Base-by-base conservation (phyloP, 345 rosid genomes). In the Lepidium didymum region DNA sequence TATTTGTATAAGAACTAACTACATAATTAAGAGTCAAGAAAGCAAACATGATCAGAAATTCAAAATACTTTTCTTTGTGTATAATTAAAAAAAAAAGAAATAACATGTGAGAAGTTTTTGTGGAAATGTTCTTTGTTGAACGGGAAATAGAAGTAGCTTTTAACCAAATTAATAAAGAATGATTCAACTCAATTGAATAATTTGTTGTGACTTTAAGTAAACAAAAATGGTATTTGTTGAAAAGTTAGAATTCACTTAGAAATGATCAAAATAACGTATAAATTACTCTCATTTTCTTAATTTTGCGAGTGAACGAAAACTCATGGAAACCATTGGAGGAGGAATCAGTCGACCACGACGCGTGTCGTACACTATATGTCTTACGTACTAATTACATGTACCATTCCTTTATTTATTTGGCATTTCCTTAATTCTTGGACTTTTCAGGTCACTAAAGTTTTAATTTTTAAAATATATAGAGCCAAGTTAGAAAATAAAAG, bases 51-150 rank as follows among this genome's bases (percentile, higher is more conserved):
- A 27, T n/a, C n/a, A n/a, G n/a, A n/a, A n/a, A n/a, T n/a, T 31
- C 44, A 69, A n/a, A 29, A 6, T 69, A 50, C 60, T 51, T 60
- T 69, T 50, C 60, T 27, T 29, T n/a, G 31, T 59, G 40, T 59
- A 58, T 1, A n/a, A n/a, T n/a, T n/a, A n/a, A n/a, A n/a, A n/a
- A 34, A 49, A 40, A 35, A 29, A 33, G 29, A 50, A n/a, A n/a
- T n/a, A n/a, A n/a, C 34, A 13, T 31, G 23, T 21, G n/a, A 41
- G 27, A 41, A 46, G 4, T 5, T 10, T n/a, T 12, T 34, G 21
- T 57, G 14, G 53, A 33, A 53, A 9, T 43, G 9, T 3, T 31
- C 15, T 42, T 42, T 6, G 1, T 40, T 40, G 51, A 37, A 47
- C 4, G 42, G 21, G 16, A 47, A 47, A 35, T 49, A 49, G 0